These are phyloP conservation scores for Pseudomonodictys pantanalensis DNA, from an alignment of 495 filamentous ascomycete species.

Conservation along the genomic window DNA sequence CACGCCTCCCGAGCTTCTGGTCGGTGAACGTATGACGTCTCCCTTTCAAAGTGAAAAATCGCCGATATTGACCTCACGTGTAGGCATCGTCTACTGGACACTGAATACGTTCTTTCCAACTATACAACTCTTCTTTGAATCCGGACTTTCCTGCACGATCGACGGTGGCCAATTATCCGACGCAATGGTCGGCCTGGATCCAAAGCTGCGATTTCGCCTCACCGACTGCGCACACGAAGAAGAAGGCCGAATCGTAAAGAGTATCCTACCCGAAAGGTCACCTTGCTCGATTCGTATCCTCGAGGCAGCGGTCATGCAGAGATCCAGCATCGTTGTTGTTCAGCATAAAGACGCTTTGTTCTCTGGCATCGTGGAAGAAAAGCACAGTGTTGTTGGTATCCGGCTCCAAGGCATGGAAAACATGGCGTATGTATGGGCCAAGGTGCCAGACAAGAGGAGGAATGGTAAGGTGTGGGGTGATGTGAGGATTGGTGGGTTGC, in stretches of 20 bases:
- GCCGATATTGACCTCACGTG: not conserved
- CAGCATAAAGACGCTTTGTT: not conserved
- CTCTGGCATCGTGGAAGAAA: not conserved
- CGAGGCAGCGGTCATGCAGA: not conserved
- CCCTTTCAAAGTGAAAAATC: not conserved
- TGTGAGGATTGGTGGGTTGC: not conserved
- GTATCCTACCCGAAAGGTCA: not conserved
- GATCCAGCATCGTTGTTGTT: not conserved
- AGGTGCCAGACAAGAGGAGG: not conserved
- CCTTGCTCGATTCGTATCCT: slow-evolving; percentile 5
- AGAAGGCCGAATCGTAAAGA: not conserved
- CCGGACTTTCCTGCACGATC: slow-evolving; percentile 19
- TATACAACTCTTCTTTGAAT: slow-evolving; percentile 15
- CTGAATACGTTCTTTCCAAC: slow-evolving; percentile 19
- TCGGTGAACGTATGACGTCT: slow-evolving; percentile 9
- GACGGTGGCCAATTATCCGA: not conserved
- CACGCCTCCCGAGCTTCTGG: not conserved
- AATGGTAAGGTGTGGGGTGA: not conserved
- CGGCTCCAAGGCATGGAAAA: slow-evolving; percentile 13
- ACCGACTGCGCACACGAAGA: slow-evolving; percentile 14
- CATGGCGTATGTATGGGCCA: not conserved
- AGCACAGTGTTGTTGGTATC: slow-evolving; percentile 7
- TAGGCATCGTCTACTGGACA: slow-evolving; percentile 9
- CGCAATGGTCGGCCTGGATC: slow-evolving; percentile 8
- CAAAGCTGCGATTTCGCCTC: slow-evolving; percentile 8